A percentile compares a stretch with the other conserved stretches of the same genome.
These are phyloP conservation scores for Trichomonas gallinae DNA, from an alignment of 208 protist genomes.

Conservation along the genomic window DNA sequence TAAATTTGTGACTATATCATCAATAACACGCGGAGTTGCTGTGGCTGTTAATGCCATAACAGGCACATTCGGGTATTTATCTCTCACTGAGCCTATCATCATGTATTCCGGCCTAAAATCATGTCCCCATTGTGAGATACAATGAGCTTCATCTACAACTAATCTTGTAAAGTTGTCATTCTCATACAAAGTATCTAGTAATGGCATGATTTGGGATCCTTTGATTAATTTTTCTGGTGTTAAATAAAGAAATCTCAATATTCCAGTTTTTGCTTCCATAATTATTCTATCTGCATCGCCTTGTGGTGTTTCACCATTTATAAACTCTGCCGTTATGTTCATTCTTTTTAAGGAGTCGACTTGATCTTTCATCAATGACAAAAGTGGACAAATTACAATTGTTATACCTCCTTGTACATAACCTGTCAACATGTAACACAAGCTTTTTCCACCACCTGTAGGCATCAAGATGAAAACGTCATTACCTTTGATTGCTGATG, in stretches of 20 bases:
- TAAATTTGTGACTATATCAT: neutral
- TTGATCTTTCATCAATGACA: constrained; percentile 28
- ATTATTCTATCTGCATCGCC: neutral
- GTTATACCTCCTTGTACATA: neutral
- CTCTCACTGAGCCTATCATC: constrained; percentile 31
- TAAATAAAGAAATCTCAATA: neutral
- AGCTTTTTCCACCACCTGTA: constrained; percentile 7
- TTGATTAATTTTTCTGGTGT: neutral
- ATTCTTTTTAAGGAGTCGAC: neutral
- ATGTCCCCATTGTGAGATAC: constrained; percentile 47
- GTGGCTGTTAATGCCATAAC: constrained; percentile 50
- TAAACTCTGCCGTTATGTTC: neutral
- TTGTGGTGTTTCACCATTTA: neutral
- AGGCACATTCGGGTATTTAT: constrained; percentile 44
- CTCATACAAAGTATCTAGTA: neutral
- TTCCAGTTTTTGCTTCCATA: neutral
- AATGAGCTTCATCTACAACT: constrained; percentile 53
- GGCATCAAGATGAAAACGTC: constrained; percentile 11
- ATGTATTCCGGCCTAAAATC: constrained; percentile 48
- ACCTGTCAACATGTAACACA: constrained; percentile 30
- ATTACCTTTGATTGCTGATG: neutral
- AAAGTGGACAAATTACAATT: constrained; percentile 27
- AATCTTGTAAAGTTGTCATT: constrained; percentile 12
- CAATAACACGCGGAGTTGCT: constrained; percentile 32
- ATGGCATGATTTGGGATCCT: neutral